phyloP scores from a whole-genome alignment of 2,329 filamentous ascomycete species.

The Xylaria arbuscula region DNA sequence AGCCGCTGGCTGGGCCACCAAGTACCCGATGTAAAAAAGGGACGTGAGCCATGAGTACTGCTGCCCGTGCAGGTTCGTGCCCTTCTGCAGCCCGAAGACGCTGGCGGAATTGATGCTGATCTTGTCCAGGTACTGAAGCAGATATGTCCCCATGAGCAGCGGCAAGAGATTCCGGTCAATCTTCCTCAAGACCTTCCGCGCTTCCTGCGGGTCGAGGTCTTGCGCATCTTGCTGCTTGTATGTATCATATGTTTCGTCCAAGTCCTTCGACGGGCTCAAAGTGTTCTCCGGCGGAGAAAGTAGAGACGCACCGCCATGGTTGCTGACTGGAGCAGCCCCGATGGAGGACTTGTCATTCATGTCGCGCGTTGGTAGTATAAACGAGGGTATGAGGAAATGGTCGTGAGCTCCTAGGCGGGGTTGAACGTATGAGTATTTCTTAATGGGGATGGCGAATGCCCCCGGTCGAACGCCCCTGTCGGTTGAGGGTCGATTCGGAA shows the following conservation, averaged over 20 bases:
- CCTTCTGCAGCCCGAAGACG: constrained; percentile 61
- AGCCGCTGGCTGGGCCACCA: constrained; percentile 47
- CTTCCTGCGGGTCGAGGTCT: constrained; percentile 46
- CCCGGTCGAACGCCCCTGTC: not conserved
- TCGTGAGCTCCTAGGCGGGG: not conserved
- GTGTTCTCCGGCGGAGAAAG: constrained; percentile 28
- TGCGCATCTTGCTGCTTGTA: constrained; percentile 47
- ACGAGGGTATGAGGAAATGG: not conserved
- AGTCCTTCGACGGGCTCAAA: constrained; percentile 43
- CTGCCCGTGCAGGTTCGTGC: constrained; percentile 60
- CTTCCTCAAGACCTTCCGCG: constrained; percentile 46
- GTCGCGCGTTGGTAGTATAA: not conserved
- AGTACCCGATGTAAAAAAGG: constrained; percentile 48
- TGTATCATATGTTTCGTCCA: constrained; percentile 52
- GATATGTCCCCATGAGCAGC: constrained; percentile 50
- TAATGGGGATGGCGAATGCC: not conserved
- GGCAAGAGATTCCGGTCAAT: constrained; percentile 50
- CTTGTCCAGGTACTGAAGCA: constrained; percentile 53
- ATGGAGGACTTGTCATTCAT: constrained; percentile 39
- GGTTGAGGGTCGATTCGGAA: constrained; percentile 14
- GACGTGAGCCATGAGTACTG: constrained; percentile 63
- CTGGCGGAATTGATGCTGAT: constrained; percentile 62
- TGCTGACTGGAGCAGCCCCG: constrained; percentile 11
- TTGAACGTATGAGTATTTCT: not conserved
- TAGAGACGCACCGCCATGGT: constrained; percentile 9